These are phyloP conservation scores for Brassica balearica DNA, from an alignment of 441 rosid genomes.

Conservation along the genomic window DNA sequence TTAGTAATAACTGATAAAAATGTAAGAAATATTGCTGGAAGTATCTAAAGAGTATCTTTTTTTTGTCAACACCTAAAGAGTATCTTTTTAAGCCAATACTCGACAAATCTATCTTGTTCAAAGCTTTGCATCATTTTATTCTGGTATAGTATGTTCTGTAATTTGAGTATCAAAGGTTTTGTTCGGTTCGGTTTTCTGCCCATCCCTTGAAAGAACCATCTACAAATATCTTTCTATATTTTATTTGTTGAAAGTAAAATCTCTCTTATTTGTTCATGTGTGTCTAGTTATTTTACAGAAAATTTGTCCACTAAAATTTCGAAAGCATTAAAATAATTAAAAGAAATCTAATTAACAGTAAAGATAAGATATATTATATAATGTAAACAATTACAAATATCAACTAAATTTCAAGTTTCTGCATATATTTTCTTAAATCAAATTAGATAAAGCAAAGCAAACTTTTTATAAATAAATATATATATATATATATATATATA, in stretches of 20 bases:
- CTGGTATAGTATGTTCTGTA: not conserved
- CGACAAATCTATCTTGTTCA: not conserved
- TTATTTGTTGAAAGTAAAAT: not conserved
- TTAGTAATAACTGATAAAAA: not conserved
- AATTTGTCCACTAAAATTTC: not conserved
- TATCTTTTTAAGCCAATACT: not conserved
- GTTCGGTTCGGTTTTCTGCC: too few species aligned
- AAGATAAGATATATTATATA: too few species aligned
- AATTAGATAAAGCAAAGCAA: too few species aligned
- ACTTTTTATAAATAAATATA: too few species aligned
- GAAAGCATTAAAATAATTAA: not conserved
- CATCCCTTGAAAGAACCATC: not conserved
- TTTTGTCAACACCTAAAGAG: not conserved
- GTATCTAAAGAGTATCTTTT: not conserved
- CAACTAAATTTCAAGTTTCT: too few species aligned
- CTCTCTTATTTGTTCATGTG: too few species aligned
- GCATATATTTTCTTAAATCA: too few species aligned
- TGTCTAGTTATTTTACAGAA: not conserved
- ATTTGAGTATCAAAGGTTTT: not conserved
- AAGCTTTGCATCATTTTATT: not conserved
- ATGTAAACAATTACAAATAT: too few species aligned
- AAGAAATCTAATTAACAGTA: not conserved
- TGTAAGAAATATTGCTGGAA: not conserved
- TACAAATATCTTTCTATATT: not conserved
- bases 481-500: too few species aligned